Evolutionary conservation across 257 asterid genomes (phyloP).

Genomic region (Cynanchum wilfordii): DNA sequence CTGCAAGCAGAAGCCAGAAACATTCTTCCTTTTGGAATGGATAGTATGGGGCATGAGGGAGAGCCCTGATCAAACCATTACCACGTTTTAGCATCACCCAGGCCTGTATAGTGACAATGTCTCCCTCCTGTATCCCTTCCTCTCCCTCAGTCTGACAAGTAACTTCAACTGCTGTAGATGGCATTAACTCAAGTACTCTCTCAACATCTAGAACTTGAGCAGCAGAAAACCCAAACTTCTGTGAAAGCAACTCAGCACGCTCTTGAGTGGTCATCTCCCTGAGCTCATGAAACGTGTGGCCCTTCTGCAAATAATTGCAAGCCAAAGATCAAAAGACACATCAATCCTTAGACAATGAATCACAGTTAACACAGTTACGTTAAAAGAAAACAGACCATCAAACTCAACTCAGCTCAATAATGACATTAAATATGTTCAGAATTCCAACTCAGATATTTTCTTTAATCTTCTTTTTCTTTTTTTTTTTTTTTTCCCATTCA

Average conservation of each 20-base stretch:
- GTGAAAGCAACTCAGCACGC: slow-evolving; percentile 59
- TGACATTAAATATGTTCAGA: not conserved
- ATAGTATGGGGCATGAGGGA: slow-evolving; percentile 74
- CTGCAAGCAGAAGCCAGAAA: slow-evolving; percentile 88
- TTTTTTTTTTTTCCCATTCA: no score
- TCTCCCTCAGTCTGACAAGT: slow-evolving; percentile 90
- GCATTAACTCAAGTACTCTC: slow-evolving; percentile 71
- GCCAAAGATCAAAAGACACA: slow-evolving; percentile 12
- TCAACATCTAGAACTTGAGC: slow-evolving; percentile 58
- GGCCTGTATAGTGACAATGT: slow-evolving; percentile 64
- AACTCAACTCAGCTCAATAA: not conserved
- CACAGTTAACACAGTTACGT: not conserved
- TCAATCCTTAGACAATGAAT: not conserved
- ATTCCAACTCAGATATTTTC: not conserved
- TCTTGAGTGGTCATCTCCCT: slow-evolving; percentile 49
- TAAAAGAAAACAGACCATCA: not conserved
- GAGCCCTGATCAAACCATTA: slow-evolving; percentile 59
- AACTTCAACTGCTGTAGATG: slow-evolving; percentile 56
- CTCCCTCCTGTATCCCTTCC: slow-evolving; percentile 88
- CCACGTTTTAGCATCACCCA: slow-evolving; percentile 74
- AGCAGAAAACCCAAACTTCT: slow-evolving; percentile 51
- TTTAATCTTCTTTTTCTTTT: not conserved
- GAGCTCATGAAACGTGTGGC: slow-evolving; percentile 53
- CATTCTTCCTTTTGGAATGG: slow-evolving; percentile 85
- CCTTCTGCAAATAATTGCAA: slow-evolving; percentile 40